Evolutionary conservation across 1,284 basidiomycete species (phyloP).

Genomic region (Cystobasidiaceae sp.): DNA sequence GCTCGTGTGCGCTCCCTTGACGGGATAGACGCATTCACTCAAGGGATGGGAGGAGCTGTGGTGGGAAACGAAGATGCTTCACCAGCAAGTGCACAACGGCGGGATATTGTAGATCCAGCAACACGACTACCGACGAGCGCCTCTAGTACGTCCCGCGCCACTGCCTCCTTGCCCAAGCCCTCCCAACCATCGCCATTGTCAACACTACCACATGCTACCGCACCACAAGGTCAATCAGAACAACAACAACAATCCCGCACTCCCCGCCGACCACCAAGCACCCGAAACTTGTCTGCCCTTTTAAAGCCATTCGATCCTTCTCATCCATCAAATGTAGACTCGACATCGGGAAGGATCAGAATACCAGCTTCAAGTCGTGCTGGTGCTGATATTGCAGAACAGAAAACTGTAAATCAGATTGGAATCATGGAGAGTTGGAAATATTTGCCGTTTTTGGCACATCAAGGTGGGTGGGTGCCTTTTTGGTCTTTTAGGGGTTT

Average conservation of each 20-base stretch:
- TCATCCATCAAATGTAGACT: not conserved
- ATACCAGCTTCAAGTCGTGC: slow-evolving; percentile 20
- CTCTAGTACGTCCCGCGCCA: too few species aligned
- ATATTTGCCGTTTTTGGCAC: slow-evolving; percentile 39
- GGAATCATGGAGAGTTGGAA: slow-evolving; percentile 35
- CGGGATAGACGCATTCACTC: too few species aligned
- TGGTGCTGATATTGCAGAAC: slow-evolving; percentile 27
- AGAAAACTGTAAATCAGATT: slow-evolving; percentile 30
- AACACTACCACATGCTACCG: too few species aligned
- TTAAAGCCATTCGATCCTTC: slow-evolving; percentile 17
- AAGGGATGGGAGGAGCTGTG: too few species aligned
- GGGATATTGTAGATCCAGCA: too few species aligned
- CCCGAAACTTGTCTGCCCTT: slow-evolving; percentile 6
- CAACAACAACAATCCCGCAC: not conserved
- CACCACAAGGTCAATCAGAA: not conserved
- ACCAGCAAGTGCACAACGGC: too few species aligned
- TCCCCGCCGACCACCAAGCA: slow-evolving; percentile 2
- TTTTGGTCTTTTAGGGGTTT: not conserved
- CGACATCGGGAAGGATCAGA: not conserved
- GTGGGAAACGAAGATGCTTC: too few species aligned
- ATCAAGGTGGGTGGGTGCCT: slow-evolving; percentile 35
- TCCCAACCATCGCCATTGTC: too few species aligned
- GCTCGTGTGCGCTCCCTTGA: too few species aligned
- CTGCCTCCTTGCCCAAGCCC: too few species aligned
- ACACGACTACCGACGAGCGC: too few species aligned